Conservation (phyloP, 2,329 filamentous ascomycete species). For the Colletotrichum eremochloae region DNA sequence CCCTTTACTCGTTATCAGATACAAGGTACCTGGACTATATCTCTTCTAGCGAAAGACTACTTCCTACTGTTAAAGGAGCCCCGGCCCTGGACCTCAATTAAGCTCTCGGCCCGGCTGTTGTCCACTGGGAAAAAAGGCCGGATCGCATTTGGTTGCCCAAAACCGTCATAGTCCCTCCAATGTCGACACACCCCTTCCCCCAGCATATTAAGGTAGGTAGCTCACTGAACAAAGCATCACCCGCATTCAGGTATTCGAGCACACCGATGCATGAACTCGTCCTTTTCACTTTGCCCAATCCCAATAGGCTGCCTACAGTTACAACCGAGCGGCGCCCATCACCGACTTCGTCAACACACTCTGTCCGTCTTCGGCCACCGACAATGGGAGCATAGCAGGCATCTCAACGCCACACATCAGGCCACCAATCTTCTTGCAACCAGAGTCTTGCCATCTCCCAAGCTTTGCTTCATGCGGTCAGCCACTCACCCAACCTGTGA, state of each 20-base stretch:
- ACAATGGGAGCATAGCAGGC: not conserved
- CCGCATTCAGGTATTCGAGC: conserved; percentile 36
- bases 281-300: not conserved
- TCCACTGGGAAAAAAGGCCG: conserved; percentile 19
- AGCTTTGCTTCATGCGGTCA: conserved; percentile 6
- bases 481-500: not conserved
- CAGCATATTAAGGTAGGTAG: not conserved
- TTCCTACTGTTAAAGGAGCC: conserved; percentile 17
- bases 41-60: conserved; percentile 9
- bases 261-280: conserved; percentile 19
- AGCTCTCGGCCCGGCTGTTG: conserved; percentile 26
- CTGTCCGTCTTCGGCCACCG: conserved; percentile 31
- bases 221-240: conserved; percentile 16
- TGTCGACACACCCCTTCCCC: too few species aligned
- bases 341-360: not conserved
- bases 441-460: not conserved
- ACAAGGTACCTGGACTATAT: conserved; percentile 16
- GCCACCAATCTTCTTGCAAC: not conserved
- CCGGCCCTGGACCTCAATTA: conserved; percentile 31
- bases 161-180: not conserved
- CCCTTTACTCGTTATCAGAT: conserved; percentile 7
- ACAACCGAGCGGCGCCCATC: conserved; percentile 30
- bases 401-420: not conserved
- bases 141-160: conserved; percentile 27
- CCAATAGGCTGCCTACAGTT: not conserved